phyloP scores from a whole-genome alignment of 2,329 filamentous ascomycete species.

The Ophiocordyceps camponoti-saundersi region DNA sequence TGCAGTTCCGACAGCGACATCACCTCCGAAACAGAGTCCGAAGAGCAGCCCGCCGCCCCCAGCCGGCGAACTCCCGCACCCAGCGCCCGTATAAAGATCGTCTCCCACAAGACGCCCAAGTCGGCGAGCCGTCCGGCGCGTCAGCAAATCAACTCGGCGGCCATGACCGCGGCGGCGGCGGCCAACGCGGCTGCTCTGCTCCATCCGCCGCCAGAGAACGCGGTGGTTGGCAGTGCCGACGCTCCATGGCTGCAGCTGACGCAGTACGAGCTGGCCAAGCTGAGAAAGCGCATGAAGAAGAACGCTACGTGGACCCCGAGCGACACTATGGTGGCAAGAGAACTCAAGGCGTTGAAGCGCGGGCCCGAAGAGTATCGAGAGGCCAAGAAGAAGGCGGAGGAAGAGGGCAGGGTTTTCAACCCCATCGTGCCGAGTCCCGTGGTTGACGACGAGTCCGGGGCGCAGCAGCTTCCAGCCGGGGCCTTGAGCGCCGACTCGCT shows the following conservation, averaged over 20 bases:
- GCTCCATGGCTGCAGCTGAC: slow-evolving; percentile 51
- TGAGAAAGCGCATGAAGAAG: slow-evolving; percentile 82
- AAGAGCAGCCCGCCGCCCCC: slow-evolving; percentile 15
- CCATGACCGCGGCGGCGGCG: slow-evolving; percentile 20
- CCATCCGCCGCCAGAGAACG: slow-evolving; percentile 42
- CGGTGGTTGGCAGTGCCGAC: slow-evolving; percentile 38
- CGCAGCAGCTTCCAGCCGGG: slow-evolving; percentile 37
- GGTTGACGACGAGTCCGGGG: slow-evolving; percentile 31
- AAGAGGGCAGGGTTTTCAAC: slow-evolving; percentile 45
- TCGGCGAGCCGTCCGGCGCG: slow-evolving; percentile 22
- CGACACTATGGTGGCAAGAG: slow-evolving; percentile 70
- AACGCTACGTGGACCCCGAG: slow-evolving; percentile 74
- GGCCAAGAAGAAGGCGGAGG: slow-evolving; percentile 48
- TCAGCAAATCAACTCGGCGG: slow-evolving; percentile 16
- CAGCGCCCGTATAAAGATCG: slow-evolving; percentile 31
- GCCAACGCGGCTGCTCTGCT: slow-evolving; percentile 25
- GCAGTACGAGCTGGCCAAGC: slow-evolving; percentile 45
- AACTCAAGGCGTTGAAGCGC: slow-evolving; percentile 54
- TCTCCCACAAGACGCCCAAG: slow-evolving; percentile 25
- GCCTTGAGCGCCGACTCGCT: slow-evolving; percentile 40
- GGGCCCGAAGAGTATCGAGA: slow-evolving; percentile 44
- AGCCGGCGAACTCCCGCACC: slow-evolving; percentile 18
- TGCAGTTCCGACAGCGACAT: slow-evolving; percentile 36
- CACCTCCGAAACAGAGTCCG: slow-evolving; percentile 32
- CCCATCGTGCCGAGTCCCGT: slow-evolving; percentile 15